These are phyloP conservation scores for Galerina marginata DNA, from an alignment of 768 basidiomycete species.

Conservation along the genomic window DNA sequence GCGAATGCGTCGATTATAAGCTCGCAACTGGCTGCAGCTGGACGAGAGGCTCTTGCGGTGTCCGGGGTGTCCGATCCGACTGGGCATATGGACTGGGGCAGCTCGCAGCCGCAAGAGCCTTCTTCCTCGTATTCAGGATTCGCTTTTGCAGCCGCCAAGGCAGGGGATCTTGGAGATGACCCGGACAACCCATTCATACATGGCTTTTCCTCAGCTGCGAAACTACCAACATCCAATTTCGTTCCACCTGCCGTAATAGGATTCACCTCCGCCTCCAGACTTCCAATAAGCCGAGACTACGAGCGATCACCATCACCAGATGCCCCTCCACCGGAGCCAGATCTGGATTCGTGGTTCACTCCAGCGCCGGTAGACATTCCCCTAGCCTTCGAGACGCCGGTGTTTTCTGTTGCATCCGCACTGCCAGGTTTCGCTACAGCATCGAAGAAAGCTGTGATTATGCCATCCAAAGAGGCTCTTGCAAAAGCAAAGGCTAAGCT, in stretches of 20 bases:
- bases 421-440: conserved; percentile 36
- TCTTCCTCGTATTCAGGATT: conserved; percentile 11
- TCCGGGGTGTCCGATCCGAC: neutral
- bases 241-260: conserved; percentile 13
- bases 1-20: neutral
- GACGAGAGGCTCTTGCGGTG: neutral
- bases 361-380: conserved; percentile 31
- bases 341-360: conserved; percentile 58
- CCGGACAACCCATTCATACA: conserved; percentile 49
- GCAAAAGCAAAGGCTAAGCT: conserved; percentile 59
- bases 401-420: conserved; percentile 9
- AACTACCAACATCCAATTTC: conserved; percentile 5
- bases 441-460: conserved; percentile 39
- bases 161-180: conserved; percentile 34
- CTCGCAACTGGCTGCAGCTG: neutral
- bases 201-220: conserved; percentile 14
- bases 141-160: conserved; percentile 8
- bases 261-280: conserved; percentile 36
- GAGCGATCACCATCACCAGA: conserved; percentile 47
- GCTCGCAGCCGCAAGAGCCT: conserved; percentile 21
- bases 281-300: conserved; percentile 17
- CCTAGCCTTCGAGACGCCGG: conserved; percentile 10
- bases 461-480: conserved; percentile 60
- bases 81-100: conserved; percentile 15
- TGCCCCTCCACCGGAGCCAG: conserved; percentile 39